A percentile compares a stretch with the other conserved stretches of the same genome.
phyloP scores from a whole-genome alignment of 1,139 yeast genomes.

The Suhomyces anneliseae region DNA sequence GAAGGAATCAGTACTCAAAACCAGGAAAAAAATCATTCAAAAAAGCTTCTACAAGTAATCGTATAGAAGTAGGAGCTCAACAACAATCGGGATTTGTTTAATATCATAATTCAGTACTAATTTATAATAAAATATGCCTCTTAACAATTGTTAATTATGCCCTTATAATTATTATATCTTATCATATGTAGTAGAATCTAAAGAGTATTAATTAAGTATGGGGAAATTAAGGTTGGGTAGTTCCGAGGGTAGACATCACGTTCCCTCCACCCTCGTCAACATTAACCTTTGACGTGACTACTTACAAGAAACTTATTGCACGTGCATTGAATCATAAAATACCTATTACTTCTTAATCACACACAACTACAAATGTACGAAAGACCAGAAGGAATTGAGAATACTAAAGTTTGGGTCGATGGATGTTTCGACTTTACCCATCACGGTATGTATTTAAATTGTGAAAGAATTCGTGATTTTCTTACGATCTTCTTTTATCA shows the following conservation, averaged over 20 bases:
- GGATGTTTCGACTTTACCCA: conserved; percentile 98
- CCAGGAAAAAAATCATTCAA: not conserved
- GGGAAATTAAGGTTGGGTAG: too few relatives aligned
- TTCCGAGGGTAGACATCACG: too few relatives aligned
- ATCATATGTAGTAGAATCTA: too few relatives aligned
- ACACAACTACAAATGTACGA: conserved; percentile 30
- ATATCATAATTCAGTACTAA: not conserved
- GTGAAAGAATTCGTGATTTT: not conserved
- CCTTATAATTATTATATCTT: not conserved
- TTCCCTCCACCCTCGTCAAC: too few relatives aligned
- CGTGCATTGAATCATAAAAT: not conserved
- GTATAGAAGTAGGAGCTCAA: conserved; percentile 23
- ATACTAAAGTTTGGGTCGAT: conserved; percentile 77
- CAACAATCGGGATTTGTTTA: conserved; percentile 34
- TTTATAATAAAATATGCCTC: not conserved
- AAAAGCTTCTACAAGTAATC: conserved; percentile 1
- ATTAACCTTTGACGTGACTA: not conserved
- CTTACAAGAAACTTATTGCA: not conserved
- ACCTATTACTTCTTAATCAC: not conserved
- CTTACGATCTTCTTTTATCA: not conserved
- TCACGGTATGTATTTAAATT: conserved; percentile 60
- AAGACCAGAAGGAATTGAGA: conserved; percentile 47
- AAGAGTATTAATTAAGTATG: too few relatives aligned
- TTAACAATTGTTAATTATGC: not conserved
- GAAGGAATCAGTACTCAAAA: conserved; percentile 1